Conservation (phyloP, 176 grass and related monocot genomes). For the Echinochloa phyllopogon region DNA sequence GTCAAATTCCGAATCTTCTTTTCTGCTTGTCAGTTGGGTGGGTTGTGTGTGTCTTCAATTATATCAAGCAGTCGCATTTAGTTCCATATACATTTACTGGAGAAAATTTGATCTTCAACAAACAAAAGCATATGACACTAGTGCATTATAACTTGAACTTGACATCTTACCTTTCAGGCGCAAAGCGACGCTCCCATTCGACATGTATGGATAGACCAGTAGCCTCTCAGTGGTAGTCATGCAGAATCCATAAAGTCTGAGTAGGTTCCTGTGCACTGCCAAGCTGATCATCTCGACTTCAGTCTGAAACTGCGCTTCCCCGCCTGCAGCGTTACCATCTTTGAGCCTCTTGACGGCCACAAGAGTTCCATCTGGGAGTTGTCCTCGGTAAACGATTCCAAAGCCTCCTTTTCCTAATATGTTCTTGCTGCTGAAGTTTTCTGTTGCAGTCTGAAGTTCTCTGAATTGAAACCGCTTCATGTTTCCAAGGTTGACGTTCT, state of each 20-base stretch:
- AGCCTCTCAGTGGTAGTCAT: conserved; percentile 78
- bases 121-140: not conserved
- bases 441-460: conserved; percentile 80
- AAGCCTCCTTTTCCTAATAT: conserved; percentile 82
- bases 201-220: conserved; percentile 90
- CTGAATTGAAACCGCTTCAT: conserved; percentile 77
- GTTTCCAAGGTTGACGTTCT: conserved; percentile 65
- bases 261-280: conserved; percentile 80
- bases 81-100: conserved; percentile 8
- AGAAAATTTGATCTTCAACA: not conserved
- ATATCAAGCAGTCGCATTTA: conserved; percentile 1
- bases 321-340: conserved; percentile 76
- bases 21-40: not conserved
- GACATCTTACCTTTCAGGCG: conserved; percentile 70
- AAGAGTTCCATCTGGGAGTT: conserved; percentile 65
- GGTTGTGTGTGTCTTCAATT: not conserved
- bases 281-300: conserved; percentile 92
- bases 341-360: conserved; percentile 80
- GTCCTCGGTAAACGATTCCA: conserved; percentile 75
- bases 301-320: conserved; percentile 80
- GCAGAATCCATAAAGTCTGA: conserved; percentile 78
- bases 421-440: conserved; percentile 81
- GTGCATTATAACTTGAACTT: not conserved
- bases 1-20: conserved; percentile 19
- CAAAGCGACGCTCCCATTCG: conserved; percentile 80